Evolutionary conservation across 208 protist species (phyloP).

Genomic region (Giardia duodenalis): DNA sequence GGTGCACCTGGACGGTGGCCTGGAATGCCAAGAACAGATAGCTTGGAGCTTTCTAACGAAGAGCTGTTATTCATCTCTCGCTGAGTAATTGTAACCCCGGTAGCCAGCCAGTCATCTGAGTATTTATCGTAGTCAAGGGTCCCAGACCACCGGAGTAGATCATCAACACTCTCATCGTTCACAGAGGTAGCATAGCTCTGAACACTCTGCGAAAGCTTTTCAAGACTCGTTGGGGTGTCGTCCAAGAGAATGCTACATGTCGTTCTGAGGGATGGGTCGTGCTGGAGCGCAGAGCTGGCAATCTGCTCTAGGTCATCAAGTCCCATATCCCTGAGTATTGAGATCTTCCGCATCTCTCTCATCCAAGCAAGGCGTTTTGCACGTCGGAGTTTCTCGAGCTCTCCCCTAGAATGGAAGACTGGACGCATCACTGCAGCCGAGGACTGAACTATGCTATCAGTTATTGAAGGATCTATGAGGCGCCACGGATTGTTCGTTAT

Average conservation of each 20-base stretch:
- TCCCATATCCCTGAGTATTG: not conserved
- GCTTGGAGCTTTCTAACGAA: too few species aligned
- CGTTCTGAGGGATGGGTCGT: too few species aligned
- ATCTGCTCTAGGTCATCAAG: too few species aligned
- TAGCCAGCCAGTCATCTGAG: not conserved
- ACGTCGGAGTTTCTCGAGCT: not conserved
- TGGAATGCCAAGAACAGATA: not conserved
- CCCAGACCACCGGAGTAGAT: not conserved
- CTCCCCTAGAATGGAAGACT: not conserved
- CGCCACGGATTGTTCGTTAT: slow-evolving; percentile 14
- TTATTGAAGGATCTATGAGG: not conserved
- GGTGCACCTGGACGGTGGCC: not conserved
- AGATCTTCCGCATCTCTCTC: not conserved
- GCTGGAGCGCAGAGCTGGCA: too few species aligned
- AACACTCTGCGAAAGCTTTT: too few species aligned
- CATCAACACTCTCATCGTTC: not conserved
- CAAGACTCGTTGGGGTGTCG: too few species aligned
- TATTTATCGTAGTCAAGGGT: not conserved
- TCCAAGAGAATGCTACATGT: too few species aligned
- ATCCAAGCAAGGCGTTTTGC: not conserved
- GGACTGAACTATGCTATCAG: not conserved
- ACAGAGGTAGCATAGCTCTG: not conserved
- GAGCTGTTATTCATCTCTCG: not conserved
- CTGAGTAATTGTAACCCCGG: not conserved
- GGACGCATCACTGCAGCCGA: not conserved